Evolutionary conservation across 257 asterid genomes (phyloP), one percentile per base, ranked within the genome.

Genomic region (Nicotiana benthamiana): DNA sequence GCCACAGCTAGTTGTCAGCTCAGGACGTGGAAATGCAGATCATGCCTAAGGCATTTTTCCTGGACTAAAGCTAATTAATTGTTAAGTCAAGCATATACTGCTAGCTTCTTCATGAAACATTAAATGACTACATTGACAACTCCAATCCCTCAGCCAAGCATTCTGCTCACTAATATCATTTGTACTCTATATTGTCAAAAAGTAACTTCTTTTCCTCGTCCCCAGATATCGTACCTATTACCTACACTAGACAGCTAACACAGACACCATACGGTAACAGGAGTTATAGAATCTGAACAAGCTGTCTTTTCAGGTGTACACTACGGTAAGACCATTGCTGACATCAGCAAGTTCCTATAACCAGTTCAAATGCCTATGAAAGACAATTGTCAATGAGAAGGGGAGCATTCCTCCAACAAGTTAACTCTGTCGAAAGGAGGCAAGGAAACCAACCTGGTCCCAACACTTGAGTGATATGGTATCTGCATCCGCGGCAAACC

Each of bases 401-500:
- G 24, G 22, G 13, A 43, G 15, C 77, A 22, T 70, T 43, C 74
- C 8, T 46, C 77, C 77, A 43, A 46, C 22, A 46, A 72, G 22
- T 20, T 5, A 6, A 57, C 60, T 13, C 36, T 46, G 60, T 51
- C 5, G 2, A 40, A 46, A 26, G 27, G 24, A 40, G 46, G 15
- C 51, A 75, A 79, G 34, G 84, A 22, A n/a, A 67, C 24, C 59
- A 66, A 94, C 99, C 97, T 92, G 90, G 85, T 96, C 99, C 98
- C 98, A 96, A 89, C 93, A 79, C 89, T 92, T 89, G 62, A 92
- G 92, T 67, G 99, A 94, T 79, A 96, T 96, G 76, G 98, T 94
- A 53, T 96, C 99, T 3, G 97, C 95, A 90, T 96, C 99, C 7
- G 99, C 97, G 76, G 99, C 98, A 88, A 95, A 95, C 97, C 96